phyloP scores from a whole-genome alignment of 345 rosid genomes.

The Hibiscus syriacus region DNA sequence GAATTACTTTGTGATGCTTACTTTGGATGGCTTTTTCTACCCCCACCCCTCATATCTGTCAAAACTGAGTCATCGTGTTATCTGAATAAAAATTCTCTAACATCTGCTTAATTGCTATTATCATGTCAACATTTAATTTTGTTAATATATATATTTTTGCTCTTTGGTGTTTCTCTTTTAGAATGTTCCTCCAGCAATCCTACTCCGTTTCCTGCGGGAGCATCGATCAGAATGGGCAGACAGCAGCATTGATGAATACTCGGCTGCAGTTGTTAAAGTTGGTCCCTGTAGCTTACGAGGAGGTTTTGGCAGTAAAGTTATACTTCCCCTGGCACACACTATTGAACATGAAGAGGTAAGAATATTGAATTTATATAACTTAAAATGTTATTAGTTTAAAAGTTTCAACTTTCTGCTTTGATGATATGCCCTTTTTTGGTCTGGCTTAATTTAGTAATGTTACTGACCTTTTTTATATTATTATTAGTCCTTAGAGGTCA shows the following conservation, averaged over 20 bases:
- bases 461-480: neutral
- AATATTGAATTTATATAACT: neutral
- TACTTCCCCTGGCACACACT: slow-evolving; percentile 95
- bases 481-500: slow-evolving; percentile 81
- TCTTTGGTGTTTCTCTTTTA: slow-evolving; percentile 16
- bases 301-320: slow-evolving; percentile 83
- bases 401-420: neutral
- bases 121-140: neutral
- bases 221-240: slow-evolving; percentile 99
- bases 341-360: slow-evolving; percentile 94
- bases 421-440: neutral
- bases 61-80: neutral
- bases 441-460: neutral
- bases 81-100: neutral
- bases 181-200: slow-evolving; percentile 98
- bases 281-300: slow-evolving; percentile 81
- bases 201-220: slow-evolving; percentile 90
- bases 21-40: neutral
- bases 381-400: neutral
- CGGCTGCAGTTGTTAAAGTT: slow-evolving; percentile 90
- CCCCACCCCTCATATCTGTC: neutral
- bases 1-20: neutral
- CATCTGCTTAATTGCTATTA: neutral
- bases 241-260: slow-evolving; percentile 84
- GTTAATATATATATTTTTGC: neutral